Base-by-base conservation (phyloP, 306 rosid species). In the Dalbergia cochinchinensis region DNA sequence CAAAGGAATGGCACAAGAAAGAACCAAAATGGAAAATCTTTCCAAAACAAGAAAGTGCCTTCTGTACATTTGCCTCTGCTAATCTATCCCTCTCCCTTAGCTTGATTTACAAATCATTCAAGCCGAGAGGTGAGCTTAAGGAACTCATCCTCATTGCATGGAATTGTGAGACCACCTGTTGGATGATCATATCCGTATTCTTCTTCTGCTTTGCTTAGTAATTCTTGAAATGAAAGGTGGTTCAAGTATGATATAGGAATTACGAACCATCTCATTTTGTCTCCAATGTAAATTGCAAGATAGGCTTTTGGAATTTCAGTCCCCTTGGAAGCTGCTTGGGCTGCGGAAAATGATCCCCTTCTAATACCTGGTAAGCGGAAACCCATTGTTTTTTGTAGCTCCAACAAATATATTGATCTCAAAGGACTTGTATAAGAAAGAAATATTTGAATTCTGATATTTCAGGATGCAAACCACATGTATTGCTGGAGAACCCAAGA, bases 171-270 rank as follows among this genome's bases (percentile, higher is more conserved):
- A 33, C 89, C 87, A 0, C 91, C 91, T 51, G 20, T 78, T 18
- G 87, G 86, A 85, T 88, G 91, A 57, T 83, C 84, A 74, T 83
- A 88, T 74, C 89, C 83, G 48, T 85, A 85, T 63, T 85, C 84
- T 74, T 88, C 76, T 69, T 78, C 81, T 1, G 83, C 87, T 48
- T 80, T 59, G 16, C 34, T 76, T 53, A 86, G 42, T 31, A 79
- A 57, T 2, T 82, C 78, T 57, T 81, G 88, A 47, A 89, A 89
- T 35, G 79, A 71, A 58, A 86, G 78, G 37, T 89, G 82, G 72
- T 75, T 89, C 82, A 89, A 61, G 68, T 60, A 81, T 31, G 91
- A 69, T 41, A 87, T 4, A 0, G 93, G 90, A 51, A 87, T 84
- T 15, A 84, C 71, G 34, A 68, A 86, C 19, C 88, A 68, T 74